Evolutionary conservation across 345 rosid genomes (phyloP).

Genomic region (Limnanthes douglasii): DNA sequence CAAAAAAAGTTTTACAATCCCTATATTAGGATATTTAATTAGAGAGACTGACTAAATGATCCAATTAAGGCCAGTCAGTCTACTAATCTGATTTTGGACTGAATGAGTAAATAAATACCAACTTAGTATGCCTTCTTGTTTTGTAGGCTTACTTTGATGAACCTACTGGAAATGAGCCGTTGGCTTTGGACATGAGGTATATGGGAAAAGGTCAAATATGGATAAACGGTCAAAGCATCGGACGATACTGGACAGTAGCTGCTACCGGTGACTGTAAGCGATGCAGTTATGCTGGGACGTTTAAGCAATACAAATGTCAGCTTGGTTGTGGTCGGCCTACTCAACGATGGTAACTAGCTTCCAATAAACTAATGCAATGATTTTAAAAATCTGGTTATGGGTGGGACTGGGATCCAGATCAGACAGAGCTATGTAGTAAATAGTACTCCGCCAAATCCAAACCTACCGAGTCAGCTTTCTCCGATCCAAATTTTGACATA

Average conservation of each 20-base stretch:
- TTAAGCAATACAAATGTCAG: slow-evolving; percentile 32
- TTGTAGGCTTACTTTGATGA: slow-evolving; percentile 51
- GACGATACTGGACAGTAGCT: slow-evolving; percentile 69
- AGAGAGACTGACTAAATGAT: too few species aligned
- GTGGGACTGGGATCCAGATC: too few species aligned
- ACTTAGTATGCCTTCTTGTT: slow-evolving; percentile 2
- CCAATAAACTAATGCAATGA: too few species aligned
- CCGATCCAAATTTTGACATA: too few species aligned
- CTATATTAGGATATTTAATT: too few species aligned
- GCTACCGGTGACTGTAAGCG: slow-evolving; percentile 61
- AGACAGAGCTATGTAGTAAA: too few species aligned
- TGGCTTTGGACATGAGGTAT: slow-evolving; percentile 75
- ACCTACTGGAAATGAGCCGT: slow-evolving; percentile 50
- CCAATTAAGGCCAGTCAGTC: too few species aligned
- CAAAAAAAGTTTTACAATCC: too few species aligned
- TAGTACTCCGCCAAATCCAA: too few species aligned
- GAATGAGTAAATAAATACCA: background rate
- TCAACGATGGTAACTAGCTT: slow-evolving; percentile 47
- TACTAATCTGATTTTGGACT: background rate
- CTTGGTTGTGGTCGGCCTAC: slow-evolving; percentile 64
- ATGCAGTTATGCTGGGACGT: slow-evolving; percentile 62
- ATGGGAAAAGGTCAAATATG: slow-evolving; percentile 88
- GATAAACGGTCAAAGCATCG: slow-evolving; percentile 78
- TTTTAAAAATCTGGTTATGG: too few species aligned
- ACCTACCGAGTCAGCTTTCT: too few species aligned